phyloP scores from a whole-genome alignment of 441 rosid genomes.

The Corymbia calophylla region DNA sequence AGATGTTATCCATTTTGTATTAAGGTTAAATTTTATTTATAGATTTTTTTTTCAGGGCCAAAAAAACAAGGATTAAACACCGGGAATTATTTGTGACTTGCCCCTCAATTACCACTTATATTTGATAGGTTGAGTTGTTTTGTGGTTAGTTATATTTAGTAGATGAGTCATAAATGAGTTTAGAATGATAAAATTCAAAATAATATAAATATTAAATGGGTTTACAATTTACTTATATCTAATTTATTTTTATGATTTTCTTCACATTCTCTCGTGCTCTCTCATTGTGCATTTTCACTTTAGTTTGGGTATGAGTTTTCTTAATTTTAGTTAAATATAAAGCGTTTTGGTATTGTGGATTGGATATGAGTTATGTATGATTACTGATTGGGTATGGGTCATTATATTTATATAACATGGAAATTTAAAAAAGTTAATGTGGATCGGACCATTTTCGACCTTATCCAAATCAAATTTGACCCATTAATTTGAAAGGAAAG shows the following conservation, averaged over 20 bases:
- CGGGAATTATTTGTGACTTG: background rate
- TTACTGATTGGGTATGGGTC: too few species aligned
- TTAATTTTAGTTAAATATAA: too few species aligned
- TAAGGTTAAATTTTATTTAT: background rate
- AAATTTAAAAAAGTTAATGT: too few species aligned
- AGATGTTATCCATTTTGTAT: background rate
- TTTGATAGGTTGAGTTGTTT: background rate
- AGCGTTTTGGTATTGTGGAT: background rate
- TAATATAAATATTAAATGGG: background rate
- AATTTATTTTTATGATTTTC: too few species aligned
- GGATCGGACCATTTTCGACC: too few species aligned
- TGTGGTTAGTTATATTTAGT: too few species aligned
- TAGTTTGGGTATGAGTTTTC: background rate
- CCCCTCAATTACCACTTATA: background rate
- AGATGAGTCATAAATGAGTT: background rate
- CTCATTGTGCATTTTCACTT: too few species aligned
- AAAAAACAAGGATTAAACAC: background rate
- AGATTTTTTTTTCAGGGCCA: too few species aligned
- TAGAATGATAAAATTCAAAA: too few species aligned
- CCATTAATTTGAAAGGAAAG: background rate
- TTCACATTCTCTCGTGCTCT: background rate
- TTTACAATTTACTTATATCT: too few species aligned
- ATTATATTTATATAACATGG: too few species aligned
- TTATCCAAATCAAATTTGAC: background rate
- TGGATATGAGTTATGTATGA: background rate